Base-by-base conservation (phyloP, 768 basidiomycete genomes). In the Lactarius vividus region DNA sequence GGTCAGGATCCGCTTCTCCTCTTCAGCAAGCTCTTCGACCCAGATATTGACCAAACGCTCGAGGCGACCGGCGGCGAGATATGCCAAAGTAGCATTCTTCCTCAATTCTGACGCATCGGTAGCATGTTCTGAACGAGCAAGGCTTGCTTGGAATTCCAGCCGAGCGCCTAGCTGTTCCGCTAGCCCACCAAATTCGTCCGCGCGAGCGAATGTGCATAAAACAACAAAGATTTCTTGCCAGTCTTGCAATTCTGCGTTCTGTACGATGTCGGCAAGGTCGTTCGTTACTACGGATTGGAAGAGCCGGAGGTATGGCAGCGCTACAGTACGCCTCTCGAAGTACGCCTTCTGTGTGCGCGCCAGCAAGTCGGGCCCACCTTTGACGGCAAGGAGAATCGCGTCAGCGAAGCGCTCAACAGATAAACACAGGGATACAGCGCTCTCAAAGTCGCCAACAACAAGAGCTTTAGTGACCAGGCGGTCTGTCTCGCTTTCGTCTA, bases 221-320 rank as follows among this genome's bases (percentile, higher is more conserved):
- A 99, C 92, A 42, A 96, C 96, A 70, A 98, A 98, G 60, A 96
- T 92, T 76, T 97, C 96, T 65, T 89, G 86, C 96, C 96, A 98
- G 74, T 99, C 95, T 49, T 86, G 81, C 59, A 98, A 75, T 71
- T 98, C 95, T 28, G 96, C 96, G 71, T 98, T 97, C 75, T 97
- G 95, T 10, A 98, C 96, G 59, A 98, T 87, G 74, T 98, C 97
- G 23, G 85, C 83, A 9, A 98, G 85, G 73, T 98, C 97, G 72
- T 94, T 87, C 42, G 89, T 90, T 65, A 96, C 92, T 70, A 99
- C 91, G 15, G 89, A 92, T 74, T 98, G 94, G 85, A 96, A 93
- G 13, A 99, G 84, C 44, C 97, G 91, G 28, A 98, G 85, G 76
- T 96, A 98, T 0, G 96, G 92, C 3, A 90, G 78, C 1, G 84